Evolutionary conservation across 371 early-diverging fungal genomes (phyloP), one percentile per base, ranked within the genome.

Genomic region (Mortierella sp.): DNA sequence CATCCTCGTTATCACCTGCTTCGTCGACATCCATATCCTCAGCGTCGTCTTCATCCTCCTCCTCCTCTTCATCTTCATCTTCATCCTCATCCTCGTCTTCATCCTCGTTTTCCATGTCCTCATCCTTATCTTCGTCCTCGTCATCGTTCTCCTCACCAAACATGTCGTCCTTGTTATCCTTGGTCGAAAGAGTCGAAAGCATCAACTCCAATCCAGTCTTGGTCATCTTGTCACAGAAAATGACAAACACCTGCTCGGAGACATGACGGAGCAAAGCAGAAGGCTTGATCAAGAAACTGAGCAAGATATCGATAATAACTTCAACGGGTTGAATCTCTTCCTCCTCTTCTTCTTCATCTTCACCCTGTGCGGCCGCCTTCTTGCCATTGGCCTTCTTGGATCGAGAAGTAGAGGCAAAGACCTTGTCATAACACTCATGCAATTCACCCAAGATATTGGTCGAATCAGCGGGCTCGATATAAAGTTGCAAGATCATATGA

Each of bases 241-340:
- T 89, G 30, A 85, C 90, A 87, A 98, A 98, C 52, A 93, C 94
- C 71, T 90, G 89, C 64, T 93, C 91, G 44, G 94, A 88, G 57
- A 96, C 81, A 29, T 86, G 85, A 52, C 95, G 88, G 61, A 96
- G 84, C 18, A 92, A 75, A 57, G 89, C 87, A 19, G 94, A 94
- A n/a, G 92, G 90, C 72, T 91, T 92, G 60, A 94, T 90, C 84
- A 98, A 81, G 84, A 97, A 92, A 74, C 93, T 89, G 70, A 98
- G 83, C 64, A 97, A 83, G 44, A 96, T 91, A 85, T 98, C 98
- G 7, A 96, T 87, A 68, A 98, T 86, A 37, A 97, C 97, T 68
- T 97, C 97, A 44, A 94, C 87, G 4, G 97, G 95, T 57, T 91
- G 85, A 15, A 88, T 92, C 63, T 90, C 90, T 25, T 87, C 88